Evolutionary conservation across 148 eudicot genomes (phyloP).

Genomic region (Camellia granthamiana): DNA sequence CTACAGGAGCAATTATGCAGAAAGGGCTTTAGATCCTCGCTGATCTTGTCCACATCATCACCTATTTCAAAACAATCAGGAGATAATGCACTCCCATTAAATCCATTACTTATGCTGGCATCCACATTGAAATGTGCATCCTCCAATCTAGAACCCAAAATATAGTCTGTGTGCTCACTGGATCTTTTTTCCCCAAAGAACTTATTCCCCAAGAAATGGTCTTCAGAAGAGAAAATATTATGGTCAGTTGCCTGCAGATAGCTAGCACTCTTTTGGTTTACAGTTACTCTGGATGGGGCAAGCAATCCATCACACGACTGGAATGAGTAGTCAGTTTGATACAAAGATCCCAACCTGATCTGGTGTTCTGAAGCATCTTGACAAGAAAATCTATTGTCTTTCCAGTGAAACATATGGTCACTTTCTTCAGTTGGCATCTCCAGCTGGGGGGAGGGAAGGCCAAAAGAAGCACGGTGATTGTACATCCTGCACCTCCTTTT

Average conservation of each 20-base stretch:
- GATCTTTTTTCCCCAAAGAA: not conserved
- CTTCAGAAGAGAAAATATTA: constrained; percentile 22
- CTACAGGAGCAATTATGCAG: constrained; percentile 32
- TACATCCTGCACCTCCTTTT: constrained; percentile 45
- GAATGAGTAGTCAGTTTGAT: constrained; percentile 22
- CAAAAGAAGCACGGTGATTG: constrained; percentile 21
- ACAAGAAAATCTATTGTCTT: constrained; percentile 3
- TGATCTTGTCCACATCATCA: constrained; percentile 12
- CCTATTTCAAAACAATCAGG: constrained; percentile 19
- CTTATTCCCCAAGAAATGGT: constrained; percentile 22
- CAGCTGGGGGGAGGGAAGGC: constrained; percentile 19
- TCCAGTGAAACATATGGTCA: not conserved
- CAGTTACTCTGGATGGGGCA: constrained; percentile 10
- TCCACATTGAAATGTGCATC: constrained; percentile 25
- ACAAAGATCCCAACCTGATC: constrained; percentile 16
- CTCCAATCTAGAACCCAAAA: constrained; percentile 24
- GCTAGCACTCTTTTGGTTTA: constrained; percentile 10
- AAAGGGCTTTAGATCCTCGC: constrained; percentile 27
- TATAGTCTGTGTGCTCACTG: not conserved
- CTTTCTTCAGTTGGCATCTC: constrained; percentile 34
- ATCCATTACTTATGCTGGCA: constrained; percentile 17
- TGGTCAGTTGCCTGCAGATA: constrained; percentile 13
- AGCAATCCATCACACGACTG: constrained; percentile 23
- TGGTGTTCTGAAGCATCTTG: constrained; percentile 19
- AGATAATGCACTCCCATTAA: constrained; percentile 19